phyloP scores from a whole-genome alignment of 306 rosid species.

The Quillaja saponaria region DNA sequence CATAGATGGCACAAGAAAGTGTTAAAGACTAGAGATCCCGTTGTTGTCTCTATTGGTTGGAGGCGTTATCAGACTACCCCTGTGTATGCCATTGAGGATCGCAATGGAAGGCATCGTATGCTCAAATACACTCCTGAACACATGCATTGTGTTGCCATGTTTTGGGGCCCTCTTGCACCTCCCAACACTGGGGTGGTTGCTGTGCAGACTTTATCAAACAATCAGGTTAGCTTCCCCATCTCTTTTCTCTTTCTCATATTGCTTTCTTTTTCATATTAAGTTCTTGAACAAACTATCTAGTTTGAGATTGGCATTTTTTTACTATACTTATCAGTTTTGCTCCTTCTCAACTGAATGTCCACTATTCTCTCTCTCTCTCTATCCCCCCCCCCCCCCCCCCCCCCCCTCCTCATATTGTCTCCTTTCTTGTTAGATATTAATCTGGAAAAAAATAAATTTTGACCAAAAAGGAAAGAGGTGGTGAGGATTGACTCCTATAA shows the following conservation, averaged over 20 bases:
- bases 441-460: too few relatives aligned
- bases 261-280: too few relatives aligned
- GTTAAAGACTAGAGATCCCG: slow-evolving; percentile 84
- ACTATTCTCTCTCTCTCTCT: too few relatives aligned
- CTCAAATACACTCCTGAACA: slow-evolving; percentile 96
- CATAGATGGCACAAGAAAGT: slow-evolving; percentile 96
- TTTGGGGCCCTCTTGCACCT: slow-evolving; percentile 97
- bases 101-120: slow-evolving; percentile 85
- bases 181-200: slow-evolving; percentile 90
- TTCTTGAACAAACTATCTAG: too few relatives aligned
- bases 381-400: too few relatives aligned
- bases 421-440: too few relatives aligned
- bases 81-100: slow-evolving; percentile 83
- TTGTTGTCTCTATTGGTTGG: slow-evolving; percentile 92
- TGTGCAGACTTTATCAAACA: slow-evolving; percentile 75
- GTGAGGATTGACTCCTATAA: too few relatives aligned
- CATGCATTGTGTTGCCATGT: slow-evolving; percentile 90
- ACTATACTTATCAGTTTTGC: too few relatives aligned
- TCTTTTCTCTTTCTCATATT: slow-evolving; percentile 19
- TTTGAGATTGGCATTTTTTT: too few relatives aligned
- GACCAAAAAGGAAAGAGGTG: too few relatives aligned
- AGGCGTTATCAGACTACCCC: slow-evolving; percentile 95
- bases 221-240: slow-evolving; percentile 50
- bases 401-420: too few relatives aligned
- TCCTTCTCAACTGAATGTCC: too few relatives aligned